Evolutionary conservation across 768 basidiomycete species (phyloP).

Genomic region (Mycena crocata): DNA sequence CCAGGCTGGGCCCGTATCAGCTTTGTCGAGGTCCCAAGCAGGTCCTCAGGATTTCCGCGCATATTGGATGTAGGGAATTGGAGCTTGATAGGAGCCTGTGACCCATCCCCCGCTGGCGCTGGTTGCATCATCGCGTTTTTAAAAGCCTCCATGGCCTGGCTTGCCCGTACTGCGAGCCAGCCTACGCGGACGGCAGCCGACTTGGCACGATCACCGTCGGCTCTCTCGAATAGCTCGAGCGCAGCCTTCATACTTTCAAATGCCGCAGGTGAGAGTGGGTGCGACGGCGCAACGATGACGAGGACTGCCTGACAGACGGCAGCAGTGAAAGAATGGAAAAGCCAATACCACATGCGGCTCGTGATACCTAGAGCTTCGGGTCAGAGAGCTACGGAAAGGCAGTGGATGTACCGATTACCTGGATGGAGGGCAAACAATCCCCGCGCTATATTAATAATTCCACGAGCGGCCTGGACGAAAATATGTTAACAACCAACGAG

Average conservation of each 20-base stretch:
- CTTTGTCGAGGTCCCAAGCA: conserved; percentile 38
- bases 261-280: conserved; percentile 34
- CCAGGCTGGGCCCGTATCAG: conserved; percentile 30
- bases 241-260: conserved; percentile 38
- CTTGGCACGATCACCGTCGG: conserved; percentile 33
- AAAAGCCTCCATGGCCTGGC: conserved; percentile 29
- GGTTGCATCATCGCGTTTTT: conserved; percentile 5
- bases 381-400: background rate
- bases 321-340: conserved; percentile 39
- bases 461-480: conserved; percentile 33
- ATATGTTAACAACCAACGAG: background rate
- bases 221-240: conserved; percentile 33
- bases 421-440: conserved; percentile 38
- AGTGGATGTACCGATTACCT: conserved; percentile 15
- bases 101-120: background rate
- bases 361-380: conserved; percentile 25
- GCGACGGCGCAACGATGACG: conserved; percentile 38
- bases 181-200: conserved; percentile 31
- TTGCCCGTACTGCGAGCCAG: conserved; percentile 29
- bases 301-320: conserved; percentile 38
- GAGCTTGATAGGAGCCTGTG: background rate
- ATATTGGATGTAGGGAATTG: conserved; percentile 35
- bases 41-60: conserved; percentile 34
- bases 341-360: conserved; percentile 38
- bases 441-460: conserved; percentile 37